Base-by-base conservation (phyloP, 306 rosid genomes). In the Ammopiptanthus mongolicus region DNA sequence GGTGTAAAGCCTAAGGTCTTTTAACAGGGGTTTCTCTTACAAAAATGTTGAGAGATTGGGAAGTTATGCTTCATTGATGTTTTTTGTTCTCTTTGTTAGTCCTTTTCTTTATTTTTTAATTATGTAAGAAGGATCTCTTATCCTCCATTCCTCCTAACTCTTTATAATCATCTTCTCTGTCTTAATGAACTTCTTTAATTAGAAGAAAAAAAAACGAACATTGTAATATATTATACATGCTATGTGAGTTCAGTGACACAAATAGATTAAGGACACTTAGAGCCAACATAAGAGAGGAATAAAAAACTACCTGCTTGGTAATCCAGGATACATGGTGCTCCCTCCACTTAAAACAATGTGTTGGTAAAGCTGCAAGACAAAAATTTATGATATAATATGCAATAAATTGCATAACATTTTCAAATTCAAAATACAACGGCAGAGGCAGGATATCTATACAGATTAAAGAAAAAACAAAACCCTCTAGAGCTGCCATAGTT, bases 271-370 rank as follows among this genome's bases (percentile, higher is more conserved):
- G 41, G 65, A 42, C 68, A 73, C 67, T 68, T 65, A 22, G 71
- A 69, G 72, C 78, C 59, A 42, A 65, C 55, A 82, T 66, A 33
- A 76, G 68, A 68, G 78, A 77, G 78, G 66, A 84, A 67, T 50
- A 77, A 71, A 12, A 77, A 69, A 81, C 61, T 89, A 95, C 99
- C 99, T 89, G 88, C 99, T 96, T 46, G 99, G 98, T 82, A 96
- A 81, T 84, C 99, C 99, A 60, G 99, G 99, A 87, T 92, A 96
- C 99, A 96, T 96, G 56, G 99, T 96, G 89, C 99, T 96, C 73
- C 99, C 99, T 81, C 99, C 98, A 81, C 99, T 96, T 81, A 96
- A 83, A 79, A 96, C 99, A 59, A 96, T 96, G 82, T 96, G 99
- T 82, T 96, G 99, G 86, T 96, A 96, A 79, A 96, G 92, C 99